phyloP scores from a whole-genome alignment of 768 basidiomycete genomes.

The Boletus patriciae region DNA sequence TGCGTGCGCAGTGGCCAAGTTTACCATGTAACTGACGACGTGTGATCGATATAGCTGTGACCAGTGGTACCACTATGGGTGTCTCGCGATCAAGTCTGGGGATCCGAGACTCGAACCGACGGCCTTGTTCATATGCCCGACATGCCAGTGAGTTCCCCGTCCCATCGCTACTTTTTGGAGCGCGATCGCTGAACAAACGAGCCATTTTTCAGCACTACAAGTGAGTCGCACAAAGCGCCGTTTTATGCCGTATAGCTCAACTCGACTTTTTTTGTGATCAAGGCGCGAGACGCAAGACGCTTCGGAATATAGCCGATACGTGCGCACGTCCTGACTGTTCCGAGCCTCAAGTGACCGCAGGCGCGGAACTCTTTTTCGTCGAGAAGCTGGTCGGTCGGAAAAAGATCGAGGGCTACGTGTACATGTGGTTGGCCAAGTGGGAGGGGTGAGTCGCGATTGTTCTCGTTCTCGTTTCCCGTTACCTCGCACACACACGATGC shows the following conservation, averaged over 20 bases:
- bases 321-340: constrained; percentile 32
- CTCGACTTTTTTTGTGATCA: too few relatives aligned
- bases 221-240: neutral
- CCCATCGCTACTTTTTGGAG: neutral
- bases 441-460: constrained; percentile 26
- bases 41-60: constrained; percentile 34
- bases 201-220: constrained; percentile 6
- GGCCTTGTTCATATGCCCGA: constrained; percentile 43
- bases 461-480: too few relatives aligned
- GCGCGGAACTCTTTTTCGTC: constrained; percentile 23
- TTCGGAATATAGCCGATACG: constrained; percentile 3
- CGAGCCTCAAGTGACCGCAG: constrained; percentile 1
- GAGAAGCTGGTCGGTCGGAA: constrained; percentile 32
- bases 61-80: constrained; percentile 54
- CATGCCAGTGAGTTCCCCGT: constrained; percentile 34
- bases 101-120: constrained; percentile 39
- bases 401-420: constrained; percentile 10
- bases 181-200: neutral
- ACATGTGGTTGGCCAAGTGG: constrained; percentile 35
- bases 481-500: neutral
- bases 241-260: neutral
- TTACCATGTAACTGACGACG: neutral
- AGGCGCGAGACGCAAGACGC: constrained; percentile 20
- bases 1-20: constrained; percentile 12
- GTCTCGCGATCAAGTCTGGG: constrained; percentile 39